Evolutionary conservation across 352 stramenopile species (phyloP).

Genomic region (Phytophthora palmivora): DNA sequence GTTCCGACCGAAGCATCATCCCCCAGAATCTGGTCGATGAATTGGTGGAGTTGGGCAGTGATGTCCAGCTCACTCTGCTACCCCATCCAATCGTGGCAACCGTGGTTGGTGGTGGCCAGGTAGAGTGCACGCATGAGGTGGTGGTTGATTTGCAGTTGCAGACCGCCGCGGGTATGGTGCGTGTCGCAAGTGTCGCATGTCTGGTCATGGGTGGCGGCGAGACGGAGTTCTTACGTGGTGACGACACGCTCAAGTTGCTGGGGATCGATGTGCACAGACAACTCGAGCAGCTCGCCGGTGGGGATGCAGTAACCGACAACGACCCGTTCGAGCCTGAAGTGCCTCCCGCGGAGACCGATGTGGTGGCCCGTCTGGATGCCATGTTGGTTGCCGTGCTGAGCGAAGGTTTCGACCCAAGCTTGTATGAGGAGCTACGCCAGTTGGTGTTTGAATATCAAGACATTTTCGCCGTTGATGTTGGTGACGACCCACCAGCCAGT

Average conservation of each 20-base stretch:
- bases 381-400: slow-evolving; percentile 5
- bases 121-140: slow-evolving; percentile 2
- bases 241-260: slow-evolving; percentile 10
- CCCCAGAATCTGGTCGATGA: slow-evolving; percentile 2
- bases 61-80: neutral
- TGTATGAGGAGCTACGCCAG: neutral
- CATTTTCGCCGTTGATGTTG: slow-evolving; percentile 3
- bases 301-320: neutral
- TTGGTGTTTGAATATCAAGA: neutral
- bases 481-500: neutral
- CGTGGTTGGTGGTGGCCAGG: slow-evolving; percentile 3
- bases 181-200: slow-evolving; percentile 10
- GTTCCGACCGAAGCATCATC: slow-evolving; percentile 3
- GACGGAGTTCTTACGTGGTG: slow-evolving; percentile 2
- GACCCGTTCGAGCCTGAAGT: slow-evolving; percentile 1
- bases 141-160: slow-evolving; percentile 13
- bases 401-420: neutral
- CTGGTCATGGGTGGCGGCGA: slow-evolving; percentile 9
- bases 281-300: slow-evolving; percentile 2
- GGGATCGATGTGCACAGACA: slow-evolving; percentile 3
- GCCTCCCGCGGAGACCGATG: neutral
- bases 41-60: slow-evolving; percentile 1
- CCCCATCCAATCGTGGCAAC: neutral
- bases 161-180: slow-evolving; percentile 2
- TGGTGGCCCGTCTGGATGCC: neutral